These are phyloP conservation scores for Aspergillus thermomutatus DNA, from an alignment of 2,329 filamentous ascomycete genomes.

Conservation along the genomic window DNA sequence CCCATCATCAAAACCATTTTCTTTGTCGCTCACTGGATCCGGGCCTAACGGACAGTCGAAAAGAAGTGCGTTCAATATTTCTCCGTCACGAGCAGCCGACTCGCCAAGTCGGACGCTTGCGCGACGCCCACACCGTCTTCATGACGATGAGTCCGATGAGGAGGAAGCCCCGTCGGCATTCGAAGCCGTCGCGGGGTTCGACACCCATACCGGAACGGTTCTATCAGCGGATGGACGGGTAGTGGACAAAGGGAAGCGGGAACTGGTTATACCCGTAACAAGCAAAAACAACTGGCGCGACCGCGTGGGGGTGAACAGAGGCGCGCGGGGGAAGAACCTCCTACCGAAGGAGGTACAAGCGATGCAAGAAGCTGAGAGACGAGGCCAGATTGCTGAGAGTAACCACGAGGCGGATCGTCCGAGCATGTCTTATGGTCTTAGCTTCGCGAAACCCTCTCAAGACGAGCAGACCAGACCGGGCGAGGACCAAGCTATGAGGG, in stretches of 20 bases:
- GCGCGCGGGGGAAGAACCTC: slow-evolving; percentile 58
- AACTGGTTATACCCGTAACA: slow-evolving; percentile 75
- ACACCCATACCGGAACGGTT: slow-evolving; percentile 41
- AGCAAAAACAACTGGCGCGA: slow-evolving; percentile 74
- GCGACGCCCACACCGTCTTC: slow-evolving; percentile 28
- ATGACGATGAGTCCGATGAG: slow-evolving; percentile 56
- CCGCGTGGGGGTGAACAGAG: slow-evolving; percentile 43
- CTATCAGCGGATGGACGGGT: slow-evolving; percentile 37
- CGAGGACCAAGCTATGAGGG: slow-evolving; percentile 28
- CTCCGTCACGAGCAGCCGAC: slow-evolving; percentile 15
- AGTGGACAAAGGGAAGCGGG: slow-evolving; percentile 48
- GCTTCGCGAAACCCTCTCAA: slow-evolving; percentile 39
- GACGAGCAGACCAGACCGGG: slow-evolving; percentile 15
- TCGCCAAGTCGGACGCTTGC: slow-evolving; percentile 20
- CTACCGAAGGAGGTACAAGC: slow-evolving; percentile 57
- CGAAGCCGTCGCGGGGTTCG: slow-evolving; percentile 55
- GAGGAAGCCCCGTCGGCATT: slow-evolving; percentile 35
- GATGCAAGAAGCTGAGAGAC: slow-evolving; percentile 41
- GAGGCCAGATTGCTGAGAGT: slow-evolving; percentile 29
- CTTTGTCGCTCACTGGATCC: slow-evolving; percentile 34
- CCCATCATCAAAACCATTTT: slow-evolving; percentile 33
- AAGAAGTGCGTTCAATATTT: slow-evolving; percentile 33
- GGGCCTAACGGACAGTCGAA: slow-evolving; percentile 28
- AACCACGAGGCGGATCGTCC: slow-evolving; percentile 50
- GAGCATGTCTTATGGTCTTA: slow-evolving; percentile 54